phyloP scores from a whole-genome alignment of 371 early-diverging fungal species.

The Mucor saturninus region DNA sequence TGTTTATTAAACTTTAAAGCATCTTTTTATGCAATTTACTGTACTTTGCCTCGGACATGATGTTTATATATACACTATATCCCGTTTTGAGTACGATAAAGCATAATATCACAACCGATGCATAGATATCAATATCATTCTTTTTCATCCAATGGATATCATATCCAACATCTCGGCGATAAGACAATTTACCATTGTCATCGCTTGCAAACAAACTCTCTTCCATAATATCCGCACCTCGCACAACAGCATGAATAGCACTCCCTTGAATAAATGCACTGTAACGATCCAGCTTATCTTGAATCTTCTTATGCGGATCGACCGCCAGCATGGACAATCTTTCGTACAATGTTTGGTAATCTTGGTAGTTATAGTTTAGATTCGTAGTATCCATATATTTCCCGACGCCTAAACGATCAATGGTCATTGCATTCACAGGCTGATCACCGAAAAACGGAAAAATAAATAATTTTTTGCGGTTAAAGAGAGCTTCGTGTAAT shows the following conservation, averaged over 20 bases:
- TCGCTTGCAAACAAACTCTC: slow-evolving; percentile 26
- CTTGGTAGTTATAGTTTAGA: not conserved
- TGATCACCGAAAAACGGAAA: slow-evolving; percentile 51
- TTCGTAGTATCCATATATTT: not conserved
- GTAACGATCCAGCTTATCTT: slow-evolving; percentile 16
- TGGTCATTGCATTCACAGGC: slow-evolving; percentile 14
- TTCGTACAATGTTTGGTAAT: not conserved
- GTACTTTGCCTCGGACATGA: too few species aligned
- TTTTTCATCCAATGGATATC: slow-evolving; percentile 16
- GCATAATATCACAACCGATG: not conserved
- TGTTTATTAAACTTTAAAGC: too few species aligned
- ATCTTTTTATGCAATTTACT: too few species aligned
- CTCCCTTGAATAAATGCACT: slow-evolving; percentile 20
- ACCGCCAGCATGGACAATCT: not conserved
- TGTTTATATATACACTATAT: not conserved
- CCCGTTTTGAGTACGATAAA: not conserved
- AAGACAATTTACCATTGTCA: slow-evolving; percentile 13
- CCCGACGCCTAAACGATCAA: slow-evolving; percentile 10
- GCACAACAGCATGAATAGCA: slow-evolving; percentile 4
- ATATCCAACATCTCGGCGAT: slow-evolving; percentile 13
- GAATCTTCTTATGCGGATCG: slow-evolving; percentile 9
- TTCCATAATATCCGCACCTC: slow-evolving; percentile 32
- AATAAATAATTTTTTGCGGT: slow-evolving; percentile 33
- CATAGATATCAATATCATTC: slow-evolving; percentile 16
- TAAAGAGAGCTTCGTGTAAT: slow-evolving; percentile 35